These are phyloP conservation scores for Agmasoma carcini DNA, from an alignment of 371 early-diverging fungal species.

Conservation along the genomic window DNA sequence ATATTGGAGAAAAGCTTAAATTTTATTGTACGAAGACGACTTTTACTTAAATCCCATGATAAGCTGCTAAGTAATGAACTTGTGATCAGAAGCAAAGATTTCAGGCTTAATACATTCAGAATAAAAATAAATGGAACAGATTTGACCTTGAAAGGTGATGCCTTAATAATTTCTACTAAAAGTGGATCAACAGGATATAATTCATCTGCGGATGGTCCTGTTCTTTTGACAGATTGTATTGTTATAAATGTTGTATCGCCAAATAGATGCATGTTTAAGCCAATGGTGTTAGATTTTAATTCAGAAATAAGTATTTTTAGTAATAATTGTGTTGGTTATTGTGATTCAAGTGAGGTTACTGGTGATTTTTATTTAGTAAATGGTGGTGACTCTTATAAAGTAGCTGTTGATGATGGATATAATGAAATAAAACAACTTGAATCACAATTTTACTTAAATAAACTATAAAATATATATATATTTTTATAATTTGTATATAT, in stretches of 20 bases:
- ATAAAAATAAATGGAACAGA: too few species aligned
- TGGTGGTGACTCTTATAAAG: background rate
- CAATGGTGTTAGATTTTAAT: slow-evolving; percentile 5
- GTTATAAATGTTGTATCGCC: slow-evolving; percentile 23
- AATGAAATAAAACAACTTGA: too few species aligned
- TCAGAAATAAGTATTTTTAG: slow-evolving; percentile 1
- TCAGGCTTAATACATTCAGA: too few species aligned
- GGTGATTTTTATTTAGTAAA: background rate
- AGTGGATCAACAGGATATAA: slow-evolving; percentile 47
- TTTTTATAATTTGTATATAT: too few species aligned
- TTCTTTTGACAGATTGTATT: slow-evolving; percentile 8
- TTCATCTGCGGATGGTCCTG: slow-evolving; percentile 39
- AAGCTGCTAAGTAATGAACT: too few species aligned
- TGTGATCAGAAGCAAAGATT: too few species aligned
- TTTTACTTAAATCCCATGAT: too few species aligned
- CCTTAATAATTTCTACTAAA: slow-evolving; percentile 35
- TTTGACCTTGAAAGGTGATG: too few species aligned
- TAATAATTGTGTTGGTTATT: background rate
- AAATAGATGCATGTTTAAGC: slow-evolving; percentile 17
- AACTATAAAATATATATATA: too few species aligned
- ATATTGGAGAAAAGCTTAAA: too few species aligned
- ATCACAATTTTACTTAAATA: too few species aligned
- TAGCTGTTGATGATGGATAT: background rate
- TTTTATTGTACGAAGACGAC: too few species aligned
- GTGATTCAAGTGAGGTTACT: background rate